Evolutionary conservation across 768 basidiomycete species (phyloP).

Genomic region (Boletales sp.): DNA sequence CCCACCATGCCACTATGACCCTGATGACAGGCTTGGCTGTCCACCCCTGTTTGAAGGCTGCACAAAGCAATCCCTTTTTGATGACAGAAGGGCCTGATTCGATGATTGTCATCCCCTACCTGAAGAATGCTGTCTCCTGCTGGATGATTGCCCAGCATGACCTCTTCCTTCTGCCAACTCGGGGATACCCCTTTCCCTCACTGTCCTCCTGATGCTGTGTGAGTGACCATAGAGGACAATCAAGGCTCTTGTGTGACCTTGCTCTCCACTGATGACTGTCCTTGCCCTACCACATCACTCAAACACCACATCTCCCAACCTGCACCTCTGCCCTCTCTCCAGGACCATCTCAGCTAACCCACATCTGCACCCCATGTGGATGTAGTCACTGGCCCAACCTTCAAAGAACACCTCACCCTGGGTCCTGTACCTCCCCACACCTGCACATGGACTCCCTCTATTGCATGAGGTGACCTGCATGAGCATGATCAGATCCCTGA

Average conservation of each 20-base stretch:
- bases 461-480: constrained; percentile 34
- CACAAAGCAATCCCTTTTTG: constrained; percentile 22
- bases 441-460: constrained; percentile 22
- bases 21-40: constrained; percentile 26
- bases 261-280: constrained; percentile 20
- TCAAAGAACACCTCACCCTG: constrained; percentile 42
- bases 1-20: constrained; percentile 33
- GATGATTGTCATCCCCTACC: constrained; percentile 25
- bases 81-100: constrained; percentile 28
- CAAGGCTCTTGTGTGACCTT: constrained; percentile 17
- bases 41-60: constrained; percentile 22
- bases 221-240: constrained; percentile 25
- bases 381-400: constrained; percentile 27
- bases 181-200: constrained; percentile 24
- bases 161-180: constrained; percentile 20
- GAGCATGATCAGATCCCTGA: constrained; percentile 24
- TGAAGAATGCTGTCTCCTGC: constrained; percentile 23
- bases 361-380: constrained; percentile 16
- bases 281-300: constrained; percentile 26
- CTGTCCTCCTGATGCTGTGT: constrained; percentile 19
- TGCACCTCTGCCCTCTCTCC: constrained; percentile 30
- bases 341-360: constrained; percentile 35
- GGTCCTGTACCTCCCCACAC: constrained; percentile 25
- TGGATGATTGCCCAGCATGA: constrained; percentile 34
- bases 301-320: constrained; percentile 40